Base-by-base conservation (phyloP, 2,329 filamentous ascomycete genomes). In the Colletotrichum magnum region DNA sequence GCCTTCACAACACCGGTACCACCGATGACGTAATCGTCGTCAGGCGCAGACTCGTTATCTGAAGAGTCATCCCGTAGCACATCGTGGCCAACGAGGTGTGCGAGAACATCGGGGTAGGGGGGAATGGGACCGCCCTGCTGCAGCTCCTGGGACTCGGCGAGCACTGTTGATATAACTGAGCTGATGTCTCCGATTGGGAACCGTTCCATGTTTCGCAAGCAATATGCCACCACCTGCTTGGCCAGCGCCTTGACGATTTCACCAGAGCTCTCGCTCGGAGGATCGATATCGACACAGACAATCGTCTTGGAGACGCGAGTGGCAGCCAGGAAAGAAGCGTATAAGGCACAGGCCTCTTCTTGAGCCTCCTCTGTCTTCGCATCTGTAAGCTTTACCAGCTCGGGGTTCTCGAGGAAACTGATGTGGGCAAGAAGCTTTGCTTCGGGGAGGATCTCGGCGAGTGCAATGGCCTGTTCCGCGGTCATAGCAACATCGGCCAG, bases 1-100 rank as follows among this genome's bases (percentile, higher is more conserved):
- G 96, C 96, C 81, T 97, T 98, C 57, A 97, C 95, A 2, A 99
- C 94, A 28, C 95, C 96, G 0, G 94, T 97, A 16, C 95, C 95
- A 21, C 95, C 95, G 75, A 98, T 96, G 52, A 98, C 94, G 79
- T 98, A 98, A 79, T 98, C 94, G 68, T 97, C 93, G 73, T 97
- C 94, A 0, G 94, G 93, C 6, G 94, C 92, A 12, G 90, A 85
- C 3, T 92, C 89, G 51, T 89, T 86, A 24, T 91, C 88, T 53
- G 92, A 90, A 72, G 74, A 80, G 73, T 76, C 87, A 79, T 77
- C 89, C 79, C 77, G 84, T 59, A 82, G 76, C 28, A 85, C 82
- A 64, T 89, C 87, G 73, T 93, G 89, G 5, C 95, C 95, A 39
- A 98, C 93, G 50, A 98, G 89, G 77, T 97, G 94, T 71, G 93